Evolutionary conservation across 306 rosid species (phyloP), one percentile per base, ranked within the genome.

Genomic region (Vigna angularis): DNA sequence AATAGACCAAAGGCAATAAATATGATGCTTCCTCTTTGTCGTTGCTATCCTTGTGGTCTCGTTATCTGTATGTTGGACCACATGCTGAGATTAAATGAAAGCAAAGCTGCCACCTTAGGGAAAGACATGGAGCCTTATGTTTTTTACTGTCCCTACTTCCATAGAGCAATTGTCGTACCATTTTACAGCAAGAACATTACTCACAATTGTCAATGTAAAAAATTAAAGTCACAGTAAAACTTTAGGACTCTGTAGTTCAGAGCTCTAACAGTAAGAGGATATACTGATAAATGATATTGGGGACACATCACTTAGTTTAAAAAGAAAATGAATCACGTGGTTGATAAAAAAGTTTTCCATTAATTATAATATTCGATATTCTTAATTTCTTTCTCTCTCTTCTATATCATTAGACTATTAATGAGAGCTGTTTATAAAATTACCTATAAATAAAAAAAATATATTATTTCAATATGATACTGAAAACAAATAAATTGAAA

Each of bases 51-150:
- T 34, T 44, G 78, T 81, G 28, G 70, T 61, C 40, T 82, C 84
- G 50, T 56, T 66, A 30, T 45, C 63, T 47, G 20, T 44, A 30
- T 62, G 24, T 61, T 67, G 82, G 85, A 82, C 85, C 85, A 63
- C 67, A 26, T 44, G 20, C 42, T 49, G 57, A 57, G 40, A 34
- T 18, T 44, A 20, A 75, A 45, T 62, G 68, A 63, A 73, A 55
- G 58, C 51, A 75, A 78, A 83, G 80, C 76, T 66, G 86, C 78
- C 24, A 48, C 66, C 61, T 50, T 36, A 18, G 49, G 42, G 51
- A 48, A 34, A 45, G 79, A 63, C 62, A 50, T 20, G 14, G 36
- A 55, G 53, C 82, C 30, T 56, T 38, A 22, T 36, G 48, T 72
- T 40, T 34, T 62, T 76, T 18, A 40, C 76, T 64, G 47, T 12